Evolutionary conservation across 345 rosid species (phyloP).

Genomic region (Pugionium dolabratum): DNA sequence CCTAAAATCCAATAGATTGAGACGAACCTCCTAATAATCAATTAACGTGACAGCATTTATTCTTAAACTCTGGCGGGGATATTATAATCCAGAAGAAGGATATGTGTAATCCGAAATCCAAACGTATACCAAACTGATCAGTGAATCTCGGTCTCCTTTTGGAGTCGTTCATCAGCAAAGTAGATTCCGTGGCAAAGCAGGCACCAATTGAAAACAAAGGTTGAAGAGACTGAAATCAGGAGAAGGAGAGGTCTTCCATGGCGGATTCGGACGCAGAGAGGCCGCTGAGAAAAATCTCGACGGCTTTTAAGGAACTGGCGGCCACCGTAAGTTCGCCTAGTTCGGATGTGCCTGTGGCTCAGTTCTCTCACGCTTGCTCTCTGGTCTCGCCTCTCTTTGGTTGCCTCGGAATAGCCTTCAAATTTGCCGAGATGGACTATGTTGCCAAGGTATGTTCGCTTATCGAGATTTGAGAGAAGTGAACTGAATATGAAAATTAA

Average conservation of each 20-base stretch:
- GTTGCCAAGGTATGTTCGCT: conserved; percentile 71
- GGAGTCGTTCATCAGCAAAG: conserved; percentile 28
- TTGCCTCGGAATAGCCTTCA: conserved; percentile 91
- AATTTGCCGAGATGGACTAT: conserved; percentile 93
- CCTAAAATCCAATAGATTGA: no score
- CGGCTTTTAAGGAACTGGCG: conserved; percentile 65
- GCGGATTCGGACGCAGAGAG: conserved; percentile 48
- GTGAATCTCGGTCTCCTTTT: conserved; percentile 18
- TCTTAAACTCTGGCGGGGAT: conserved; percentile 1
- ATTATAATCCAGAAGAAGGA: conserved; percentile 18
- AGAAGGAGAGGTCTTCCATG: conserved; percentile 38
- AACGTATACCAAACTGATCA: conserved; percentile 16
- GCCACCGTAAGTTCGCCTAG: conserved; percentile 45
- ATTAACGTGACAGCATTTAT: conserved; percentile 18
- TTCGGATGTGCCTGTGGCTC: conserved; percentile 60
- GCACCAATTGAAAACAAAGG: conserved; percentile 11
- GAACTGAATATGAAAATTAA: neutral
- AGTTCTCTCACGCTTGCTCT: conserved; percentile 84
- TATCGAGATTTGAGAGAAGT: neutral
- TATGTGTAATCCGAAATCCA: conserved; percentile 17
- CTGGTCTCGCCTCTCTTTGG: conserved; percentile 91
- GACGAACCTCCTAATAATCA: conserved; percentile 16
- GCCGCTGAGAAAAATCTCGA: conserved; percentile 63
- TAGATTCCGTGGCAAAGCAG: conserved; percentile 40
- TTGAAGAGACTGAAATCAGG: neutral